Conservation (phyloP, 441 rosid species). For the Sinapis alba region DNA sequence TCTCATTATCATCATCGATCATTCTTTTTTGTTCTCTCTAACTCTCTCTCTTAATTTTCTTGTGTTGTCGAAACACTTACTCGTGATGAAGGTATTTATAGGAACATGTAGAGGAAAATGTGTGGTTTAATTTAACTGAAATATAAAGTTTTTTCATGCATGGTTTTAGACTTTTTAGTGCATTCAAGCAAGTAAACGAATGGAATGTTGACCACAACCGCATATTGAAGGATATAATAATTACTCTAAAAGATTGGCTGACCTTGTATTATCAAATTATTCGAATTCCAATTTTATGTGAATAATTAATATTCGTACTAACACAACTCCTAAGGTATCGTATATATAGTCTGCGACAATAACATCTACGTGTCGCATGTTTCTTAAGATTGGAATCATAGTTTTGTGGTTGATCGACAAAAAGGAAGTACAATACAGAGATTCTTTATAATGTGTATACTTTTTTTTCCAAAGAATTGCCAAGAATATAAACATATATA, state of each 20-base stretch:
- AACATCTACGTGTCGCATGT: neutral
- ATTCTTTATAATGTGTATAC: neutral
- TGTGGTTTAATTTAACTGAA: neutral
- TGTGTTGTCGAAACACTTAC: neutral
- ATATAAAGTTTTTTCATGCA: neutral
- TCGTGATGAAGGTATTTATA: constrained; percentile 28
- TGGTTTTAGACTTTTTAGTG: neutral
- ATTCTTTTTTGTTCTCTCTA: neutral
- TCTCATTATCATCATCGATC: neutral
- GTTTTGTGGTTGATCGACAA: neutral
- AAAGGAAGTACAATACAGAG: neutral
- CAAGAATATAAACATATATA: neutral
- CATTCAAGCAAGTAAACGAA: neutral
- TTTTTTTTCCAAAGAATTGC: neutral
- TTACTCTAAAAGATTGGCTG: neutral
- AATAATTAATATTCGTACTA: neutral
- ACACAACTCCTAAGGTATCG: neutral
- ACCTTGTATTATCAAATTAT: neutral
- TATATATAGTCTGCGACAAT: neutral
- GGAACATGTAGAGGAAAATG: constrained; percentile 9
- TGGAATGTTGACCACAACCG: neutral
- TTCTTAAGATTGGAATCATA: neutral
- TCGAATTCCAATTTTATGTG: neutral
- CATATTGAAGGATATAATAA: neutral
- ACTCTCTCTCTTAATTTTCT: neutral